These are phyloP conservation scores for Mortierella sp. DNA, from an alignment of 371 early-diverging fungal species.

Conservation along the genomic window DNA sequence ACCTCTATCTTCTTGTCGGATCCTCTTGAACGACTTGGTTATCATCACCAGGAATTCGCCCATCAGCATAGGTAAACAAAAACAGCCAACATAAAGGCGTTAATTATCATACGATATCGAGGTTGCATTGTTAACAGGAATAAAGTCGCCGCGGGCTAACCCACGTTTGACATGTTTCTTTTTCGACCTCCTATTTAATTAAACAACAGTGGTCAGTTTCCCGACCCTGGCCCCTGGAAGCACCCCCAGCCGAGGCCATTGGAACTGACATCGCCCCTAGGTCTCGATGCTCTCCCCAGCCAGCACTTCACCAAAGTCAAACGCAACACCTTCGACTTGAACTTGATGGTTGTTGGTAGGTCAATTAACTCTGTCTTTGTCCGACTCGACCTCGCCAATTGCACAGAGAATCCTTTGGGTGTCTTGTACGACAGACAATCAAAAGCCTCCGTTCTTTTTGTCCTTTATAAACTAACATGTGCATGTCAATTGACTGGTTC, in stretches of 20 bases:
- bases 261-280: conserved; percentile 67
- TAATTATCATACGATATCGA: neutral
- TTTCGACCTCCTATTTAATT: neutral
- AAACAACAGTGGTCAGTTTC: conserved; percentile 69
- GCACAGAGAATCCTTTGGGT: conserved; percentile 1
- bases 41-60: conserved; percentile 79
- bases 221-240: conserved; percentile 88
- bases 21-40: neutral
- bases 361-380: conserved; percentile 11
- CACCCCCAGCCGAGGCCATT: conserved; percentile 67
- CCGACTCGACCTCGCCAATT: neutral
- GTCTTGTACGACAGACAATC: conserved; percentile 24
- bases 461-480: conserved; percentile 14
- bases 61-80: conserved; percentile 73
- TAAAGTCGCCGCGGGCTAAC: neutral
- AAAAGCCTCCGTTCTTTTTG: conserved; percentile 16
- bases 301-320: conserved; percentile 78
- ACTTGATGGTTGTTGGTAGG: conserved; percentile 88
- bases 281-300: conserved; percentile 77
- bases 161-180: conserved; percentile 1
- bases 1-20: neutral
- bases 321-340: conserved; percentile 76
- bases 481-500: neutral
- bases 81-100: neutral
- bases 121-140: neutral